Conservation (phyloP, 148 eudicot species). For the Rheum nobile region DNA sequence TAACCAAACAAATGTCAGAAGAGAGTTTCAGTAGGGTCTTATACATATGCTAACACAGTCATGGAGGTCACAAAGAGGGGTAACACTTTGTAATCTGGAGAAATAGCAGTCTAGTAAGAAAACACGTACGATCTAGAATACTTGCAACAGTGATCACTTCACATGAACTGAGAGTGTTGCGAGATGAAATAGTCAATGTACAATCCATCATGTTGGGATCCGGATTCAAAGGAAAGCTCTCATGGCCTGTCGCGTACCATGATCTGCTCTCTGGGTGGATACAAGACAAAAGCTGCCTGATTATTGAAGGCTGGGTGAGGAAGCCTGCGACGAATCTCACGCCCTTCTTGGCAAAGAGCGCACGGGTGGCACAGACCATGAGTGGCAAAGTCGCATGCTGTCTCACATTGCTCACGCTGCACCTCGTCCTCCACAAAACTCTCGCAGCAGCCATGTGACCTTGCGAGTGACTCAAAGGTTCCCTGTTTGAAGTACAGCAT, state of each 20-base stretch:
- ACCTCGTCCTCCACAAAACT: constrained; percentile 51
- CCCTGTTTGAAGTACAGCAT: constrained; percentile 31
- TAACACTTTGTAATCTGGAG: too few species aligned
- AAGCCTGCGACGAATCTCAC: constrained; percentile 79
- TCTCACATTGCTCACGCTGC: constrained; percentile 67
- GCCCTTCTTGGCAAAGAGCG: constrained; percentile 87
- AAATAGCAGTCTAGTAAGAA: neutral
- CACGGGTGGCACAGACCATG: constrained; percentile 72
- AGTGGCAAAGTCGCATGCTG: constrained; percentile 63
- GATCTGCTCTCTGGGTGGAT: constrained; percentile 52
- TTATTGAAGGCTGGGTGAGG: constrained; percentile 68
- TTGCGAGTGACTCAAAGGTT: constrained; percentile 46
- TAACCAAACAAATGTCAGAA: neutral
- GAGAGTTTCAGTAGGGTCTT: neutral
- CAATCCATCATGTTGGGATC: neutral
- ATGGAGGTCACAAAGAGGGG: too few species aligned
- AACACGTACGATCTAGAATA: neutral
- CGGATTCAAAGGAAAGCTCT: neutral
- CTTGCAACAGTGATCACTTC: neutral
- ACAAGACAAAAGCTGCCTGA: constrained; percentile 46
- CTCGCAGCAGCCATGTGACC: constrained; percentile 49
- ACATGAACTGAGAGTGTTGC: neutral
- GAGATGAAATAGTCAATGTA: neutral
- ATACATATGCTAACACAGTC: neutral
- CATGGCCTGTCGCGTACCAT: constrained; percentile 43